Conservation (phyloP, 257 asterid species). For the Vinca minor region DNA sequence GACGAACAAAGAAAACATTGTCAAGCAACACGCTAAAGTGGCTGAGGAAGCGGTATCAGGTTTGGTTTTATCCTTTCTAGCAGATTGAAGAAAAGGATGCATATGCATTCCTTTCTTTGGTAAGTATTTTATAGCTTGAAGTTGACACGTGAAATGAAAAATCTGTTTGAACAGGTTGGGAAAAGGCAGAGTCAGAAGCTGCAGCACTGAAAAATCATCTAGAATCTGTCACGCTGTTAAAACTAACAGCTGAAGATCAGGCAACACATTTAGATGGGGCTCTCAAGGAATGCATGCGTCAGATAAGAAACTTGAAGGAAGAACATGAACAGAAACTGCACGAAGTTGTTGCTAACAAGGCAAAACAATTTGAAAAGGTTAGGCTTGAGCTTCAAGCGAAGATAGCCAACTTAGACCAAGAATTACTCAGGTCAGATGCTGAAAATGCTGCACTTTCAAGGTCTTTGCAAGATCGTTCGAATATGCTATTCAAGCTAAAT, state of each 20-base stretch:
- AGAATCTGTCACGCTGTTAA: constrained; percentile 83
- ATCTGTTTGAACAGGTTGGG: constrained; percentile 75
- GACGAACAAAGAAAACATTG: constrained; percentile 66
- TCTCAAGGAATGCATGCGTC: constrained; percentile 93
- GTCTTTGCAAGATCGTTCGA: constrained; percentile 89
- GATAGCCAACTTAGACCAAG: constrained; percentile 59
- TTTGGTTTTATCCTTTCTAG: constrained; percentile 16
- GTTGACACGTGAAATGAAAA: constrained; percentile 1
- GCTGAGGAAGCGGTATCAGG: constrained; percentile 99
- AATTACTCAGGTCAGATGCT: constrained; percentile 65
- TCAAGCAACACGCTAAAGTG: constrained; percentile 92
- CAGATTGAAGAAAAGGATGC: constrained; percentile 1
- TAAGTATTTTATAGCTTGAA: not conserved
- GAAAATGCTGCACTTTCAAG: constrained; percentile 80
- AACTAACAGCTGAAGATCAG: constrained; percentile 91
- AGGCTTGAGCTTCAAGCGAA: constrained; percentile 65
- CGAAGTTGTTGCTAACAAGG: constrained; percentile 55
- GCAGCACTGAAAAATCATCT: constrained; percentile 76
- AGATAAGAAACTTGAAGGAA: constrained; percentile 79
- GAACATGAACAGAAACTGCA: constrained; percentile 69
- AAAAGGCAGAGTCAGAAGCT: constrained; percentile 96
- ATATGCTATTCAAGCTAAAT: constrained; percentile 65
- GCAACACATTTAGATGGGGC: constrained; percentile 90
- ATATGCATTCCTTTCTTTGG: not conserved
- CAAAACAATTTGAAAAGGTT: constrained; percentile 70